Conservation (phyloP, 2,329 filamentous ascomycete genomes). For the Bertia moriformis region DNA sequence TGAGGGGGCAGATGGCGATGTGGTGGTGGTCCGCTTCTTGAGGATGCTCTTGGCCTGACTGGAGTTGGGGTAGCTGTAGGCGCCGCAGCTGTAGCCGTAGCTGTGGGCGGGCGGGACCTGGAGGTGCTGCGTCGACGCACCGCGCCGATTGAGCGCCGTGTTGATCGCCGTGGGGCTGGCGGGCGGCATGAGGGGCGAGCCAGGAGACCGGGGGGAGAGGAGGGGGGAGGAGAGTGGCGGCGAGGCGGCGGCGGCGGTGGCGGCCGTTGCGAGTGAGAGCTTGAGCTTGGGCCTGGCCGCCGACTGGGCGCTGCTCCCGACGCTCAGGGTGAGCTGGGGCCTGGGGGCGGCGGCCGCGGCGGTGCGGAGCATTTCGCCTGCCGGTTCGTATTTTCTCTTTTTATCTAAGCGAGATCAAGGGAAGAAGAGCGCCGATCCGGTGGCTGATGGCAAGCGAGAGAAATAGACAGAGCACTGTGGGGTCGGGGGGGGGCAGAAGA, state of each 20-base stretch:
- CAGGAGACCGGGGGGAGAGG: neutral
- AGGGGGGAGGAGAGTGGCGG: neutral
- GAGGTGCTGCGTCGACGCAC: neutral
- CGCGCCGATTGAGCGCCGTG: neutral
- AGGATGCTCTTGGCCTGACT: neutral
- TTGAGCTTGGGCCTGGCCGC: neutral
- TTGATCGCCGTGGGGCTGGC: neutral
- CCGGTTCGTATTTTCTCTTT: no score
- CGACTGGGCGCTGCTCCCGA: no score
- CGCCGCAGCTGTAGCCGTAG: no score
- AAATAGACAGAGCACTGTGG: no score
- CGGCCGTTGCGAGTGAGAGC: neutral
- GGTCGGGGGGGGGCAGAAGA: no score
- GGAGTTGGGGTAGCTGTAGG: neutral
- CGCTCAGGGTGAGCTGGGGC: neutral
- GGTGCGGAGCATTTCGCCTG: neutral
- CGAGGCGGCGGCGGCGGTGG: no score
- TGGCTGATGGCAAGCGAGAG: no score
- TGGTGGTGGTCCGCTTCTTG: neutral
- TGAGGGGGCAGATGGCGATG: neutral
- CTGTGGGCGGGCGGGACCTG: no score
- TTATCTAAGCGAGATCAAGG: no score
- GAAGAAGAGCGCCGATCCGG: no score
- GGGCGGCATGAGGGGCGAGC: neutral
- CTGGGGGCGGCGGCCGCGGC: no score